Conservation (phyloP, 208 protist species). For the Crithidia sp. region DNA sequence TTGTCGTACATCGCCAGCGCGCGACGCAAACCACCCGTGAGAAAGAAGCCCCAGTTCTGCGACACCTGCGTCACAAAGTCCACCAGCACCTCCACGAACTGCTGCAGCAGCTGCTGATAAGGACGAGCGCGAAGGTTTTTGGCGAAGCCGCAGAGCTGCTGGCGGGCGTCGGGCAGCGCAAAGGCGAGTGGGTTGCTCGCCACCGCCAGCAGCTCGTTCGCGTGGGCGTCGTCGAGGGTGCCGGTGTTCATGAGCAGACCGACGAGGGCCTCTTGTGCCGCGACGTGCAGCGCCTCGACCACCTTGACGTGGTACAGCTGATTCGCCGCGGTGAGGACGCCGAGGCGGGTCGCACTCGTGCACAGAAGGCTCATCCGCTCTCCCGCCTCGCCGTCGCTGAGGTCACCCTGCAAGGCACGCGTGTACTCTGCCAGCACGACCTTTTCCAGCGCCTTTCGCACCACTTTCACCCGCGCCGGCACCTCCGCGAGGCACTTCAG, state of each 20-base stretch:
- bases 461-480: slow-evolving; percentile 25
- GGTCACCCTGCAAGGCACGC: slow-evolving; percentile 15
- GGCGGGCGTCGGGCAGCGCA: slow-evolving; percentile 22
- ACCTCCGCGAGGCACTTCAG: slow-evolving; percentile 34
- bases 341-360: slow-evolving; percentile 37
- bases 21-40: slow-evolving; percentile 34
- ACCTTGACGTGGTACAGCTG: slow-evolving; percentile 31
- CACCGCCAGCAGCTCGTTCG: slow-evolving; percentile 62
- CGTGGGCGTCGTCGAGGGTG: slow-evolving; percentile 56
- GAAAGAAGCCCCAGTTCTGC: slow-evolving; percentile 63
- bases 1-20: slow-evolving; percentile 35
- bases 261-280: slow-evolving; percentile 52
- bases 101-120: slow-evolving; percentile 51
- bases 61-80: slow-evolving; percentile 49
- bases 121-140: slow-evolving; percentile 26
- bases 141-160: slow-evolving; percentile 27
- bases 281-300: slow-evolving; percentile 42
- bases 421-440: slow-evolving; percentile 36
- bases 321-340: slow-evolving; percentile 42
- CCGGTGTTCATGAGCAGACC: slow-evolving; percentile 54
- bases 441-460: slow-evolving; percentile 33
- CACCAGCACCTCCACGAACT: slow-evolving; percentile 47
- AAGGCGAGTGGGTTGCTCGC: slow-evolving; percentile 28
- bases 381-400: slow-evolving; percentile 14
- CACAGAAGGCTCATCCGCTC: slow-evolving; percentile 15